Conservation (phyloP, 2,329 filamentous ascomycete species). For the Colletotrichum sp. region DNA sequence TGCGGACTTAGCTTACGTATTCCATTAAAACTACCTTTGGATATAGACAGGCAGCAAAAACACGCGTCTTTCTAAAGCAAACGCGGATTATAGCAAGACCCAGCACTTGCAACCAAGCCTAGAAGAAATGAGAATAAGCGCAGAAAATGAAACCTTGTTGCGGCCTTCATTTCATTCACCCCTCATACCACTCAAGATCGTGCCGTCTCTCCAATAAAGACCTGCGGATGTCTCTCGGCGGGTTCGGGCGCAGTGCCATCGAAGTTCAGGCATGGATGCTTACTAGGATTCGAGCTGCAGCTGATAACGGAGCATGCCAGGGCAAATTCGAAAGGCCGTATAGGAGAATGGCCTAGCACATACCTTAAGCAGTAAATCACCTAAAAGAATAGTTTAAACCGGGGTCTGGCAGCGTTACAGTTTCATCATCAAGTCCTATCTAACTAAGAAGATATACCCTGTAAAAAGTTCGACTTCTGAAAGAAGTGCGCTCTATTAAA, state of each 20-base stretch:
- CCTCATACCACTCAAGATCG: background rate
- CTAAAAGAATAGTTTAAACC: background rate
- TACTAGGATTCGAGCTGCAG: background rate
- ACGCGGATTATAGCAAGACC: background rate
- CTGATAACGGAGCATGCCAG: background rate
- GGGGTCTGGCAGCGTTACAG: background rate
- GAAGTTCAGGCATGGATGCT: background rate
- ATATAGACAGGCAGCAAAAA: background rate
- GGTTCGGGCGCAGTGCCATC: background rate
- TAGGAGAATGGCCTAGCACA: background rate
- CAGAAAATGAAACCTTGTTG: background rate
- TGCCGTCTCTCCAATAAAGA: background rate
- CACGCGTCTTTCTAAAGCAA: background rate
- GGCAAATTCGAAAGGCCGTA: background rate
- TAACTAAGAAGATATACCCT: background rate
- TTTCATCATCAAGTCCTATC: background rate
- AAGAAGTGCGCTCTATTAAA: background rate
- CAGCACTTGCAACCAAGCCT: background rate
- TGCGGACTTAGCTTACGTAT: background rate
- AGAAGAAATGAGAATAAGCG: background rate
- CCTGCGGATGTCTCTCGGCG: background rate
- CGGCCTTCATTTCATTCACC: background rate
- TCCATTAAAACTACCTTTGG: background rate
- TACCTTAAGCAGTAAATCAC: background rate
- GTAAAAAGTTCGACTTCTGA: background rate